A percentile compares a stretch with the other conserved stretches of the same genome.
Conservation (phyloP, 139 green algal genomes). For the Coelastrella sp. region DNA sequence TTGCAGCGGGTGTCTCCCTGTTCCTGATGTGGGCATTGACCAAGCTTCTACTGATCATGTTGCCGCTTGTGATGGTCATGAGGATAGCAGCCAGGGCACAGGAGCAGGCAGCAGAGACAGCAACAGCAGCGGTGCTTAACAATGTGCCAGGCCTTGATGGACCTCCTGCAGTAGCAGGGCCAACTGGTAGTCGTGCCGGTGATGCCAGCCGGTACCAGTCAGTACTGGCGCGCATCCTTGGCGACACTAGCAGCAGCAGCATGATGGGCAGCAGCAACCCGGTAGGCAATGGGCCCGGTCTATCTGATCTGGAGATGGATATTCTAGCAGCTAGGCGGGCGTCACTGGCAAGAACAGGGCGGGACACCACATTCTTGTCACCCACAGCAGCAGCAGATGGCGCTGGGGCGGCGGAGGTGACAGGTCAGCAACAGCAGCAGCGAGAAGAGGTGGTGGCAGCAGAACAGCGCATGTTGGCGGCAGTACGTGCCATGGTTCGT, state of each 20-base stretch:
- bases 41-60: conserved; percentile 41
- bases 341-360: conserved; percentile 1
- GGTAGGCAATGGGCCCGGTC: background rate
- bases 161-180: background rate
- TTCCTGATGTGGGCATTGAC: conserved; percentile 39
- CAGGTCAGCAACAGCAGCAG: background rate
- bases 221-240: background rate
- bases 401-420: background rate
- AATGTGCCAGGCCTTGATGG: background rate
- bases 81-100: conserved; percentile 29
- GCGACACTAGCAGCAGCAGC: conserved; percentile 4
- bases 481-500: conserved; percentile 24
- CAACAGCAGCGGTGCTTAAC: conserved; percentile 6
- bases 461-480: conserved; percentile 27
- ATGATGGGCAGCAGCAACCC: background rate
- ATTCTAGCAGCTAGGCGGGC: background rate
- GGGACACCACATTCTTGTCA: conserved; percentile 7
- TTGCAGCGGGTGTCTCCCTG: background rate
- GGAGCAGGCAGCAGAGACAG: conserved; percentile 21
- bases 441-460: background rate
- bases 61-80: conserved; percentile 46
- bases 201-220: background rate
- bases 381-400: background rate
- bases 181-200: background rate
- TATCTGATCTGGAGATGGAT: conserved; percentile 28